Evolutionary conservation across 208 protist genomes (phyloP).

Genomic region (Trypanosoma rangeli): DNA sequence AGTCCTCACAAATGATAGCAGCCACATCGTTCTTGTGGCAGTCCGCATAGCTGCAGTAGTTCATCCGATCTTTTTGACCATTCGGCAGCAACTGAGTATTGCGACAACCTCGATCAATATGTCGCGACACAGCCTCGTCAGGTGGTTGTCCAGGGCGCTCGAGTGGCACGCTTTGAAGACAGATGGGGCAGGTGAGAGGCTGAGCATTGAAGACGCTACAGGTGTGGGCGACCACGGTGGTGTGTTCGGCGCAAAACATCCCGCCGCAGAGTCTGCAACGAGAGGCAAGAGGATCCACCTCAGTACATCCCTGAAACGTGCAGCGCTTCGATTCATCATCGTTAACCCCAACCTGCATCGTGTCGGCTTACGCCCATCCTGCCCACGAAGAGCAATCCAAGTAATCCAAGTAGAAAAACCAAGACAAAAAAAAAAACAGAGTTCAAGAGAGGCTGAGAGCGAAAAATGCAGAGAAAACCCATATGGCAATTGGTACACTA

Average conservation of each 20-base stretch:
- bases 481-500: neutral
- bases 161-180: constrained; percentile 45
- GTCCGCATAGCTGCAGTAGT: constrained; percentile 40
- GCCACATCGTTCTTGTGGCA: constrained; percentile 45
- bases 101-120: constrained; percentile 76
- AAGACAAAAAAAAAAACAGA: neutral
- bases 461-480: too few species aligned
- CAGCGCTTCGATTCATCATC: constrained; percentile 77
- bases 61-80: constrained; percentile 18
- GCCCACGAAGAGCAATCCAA: neutral
- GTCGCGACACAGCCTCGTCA: constrained; percentile 72
- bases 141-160: constrained; percentile 52
- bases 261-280: constrained; percentile 70
- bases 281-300: constrained; percentile 71
- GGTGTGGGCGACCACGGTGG: constrained; percentile 51
- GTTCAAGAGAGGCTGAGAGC: too few species aligned
- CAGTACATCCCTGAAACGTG: constrained; percentile 57
- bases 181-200: constrained; percentile 52
- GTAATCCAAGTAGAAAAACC: neutral
- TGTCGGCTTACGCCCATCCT: neutral
- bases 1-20: constrained; percentile 56
- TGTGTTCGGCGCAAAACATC: constrained; percentile 81
- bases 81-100: neutral
- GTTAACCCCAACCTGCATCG: constrained; percentile 84
- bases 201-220: constrained; percentile 48